Evolutionary conservation across 176 grass and related monocot species (phyloP).

Genomic region (Stipa capillata): DNA sequence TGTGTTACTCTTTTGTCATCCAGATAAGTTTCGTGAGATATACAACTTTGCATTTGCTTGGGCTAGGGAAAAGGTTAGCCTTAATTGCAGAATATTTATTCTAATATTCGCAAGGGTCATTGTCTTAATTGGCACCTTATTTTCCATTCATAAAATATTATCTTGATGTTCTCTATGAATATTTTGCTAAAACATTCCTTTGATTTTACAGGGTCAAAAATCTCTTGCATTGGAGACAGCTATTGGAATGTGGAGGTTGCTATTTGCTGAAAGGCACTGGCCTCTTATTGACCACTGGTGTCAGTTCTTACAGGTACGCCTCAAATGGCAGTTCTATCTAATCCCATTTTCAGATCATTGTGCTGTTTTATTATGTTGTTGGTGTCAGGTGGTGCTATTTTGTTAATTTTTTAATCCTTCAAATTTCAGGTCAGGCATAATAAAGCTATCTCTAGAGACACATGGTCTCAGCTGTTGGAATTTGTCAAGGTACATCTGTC

Average conservation of each 20-base stretch:
- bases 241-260: conserved; percentile 94
- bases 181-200: conserved; percentile 18
- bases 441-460: conserved; percentile 97
- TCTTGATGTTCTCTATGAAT: conserved; percentile 7
- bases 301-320: conserved; percentile 79
- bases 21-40: conserved; percentile 99
- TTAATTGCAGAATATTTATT: conserved; percentile 1
- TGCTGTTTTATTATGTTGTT: not conserved
- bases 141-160: not conserved
- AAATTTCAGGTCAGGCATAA: conserved; percentile 82
- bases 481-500: conserved; percentile 77
- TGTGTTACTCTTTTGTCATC: conserved; percentile 22
- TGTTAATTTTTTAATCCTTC: not conserved
- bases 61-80: conserved; percentile 87
- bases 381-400: not conserved
- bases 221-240: conserved; percentile 92
- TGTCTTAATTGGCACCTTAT: not conserved
- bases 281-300: conserved; percentile 91
- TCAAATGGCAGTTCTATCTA: not conserved
- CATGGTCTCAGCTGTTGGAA: conserved; percentile 95
- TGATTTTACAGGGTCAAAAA: conserved; percentile 82
- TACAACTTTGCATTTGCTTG: conserved; percentile 97
- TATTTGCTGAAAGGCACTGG: conserved; percentile 95
- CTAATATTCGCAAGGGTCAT: not conserved
- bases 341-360: conserved; percentile 10